Percentiles rank a stretch among this genome's conserved stretches.
Conservation (phyloP, 2,329 filamentous ascomycete species). For the Piedraia hortae region DNA sequence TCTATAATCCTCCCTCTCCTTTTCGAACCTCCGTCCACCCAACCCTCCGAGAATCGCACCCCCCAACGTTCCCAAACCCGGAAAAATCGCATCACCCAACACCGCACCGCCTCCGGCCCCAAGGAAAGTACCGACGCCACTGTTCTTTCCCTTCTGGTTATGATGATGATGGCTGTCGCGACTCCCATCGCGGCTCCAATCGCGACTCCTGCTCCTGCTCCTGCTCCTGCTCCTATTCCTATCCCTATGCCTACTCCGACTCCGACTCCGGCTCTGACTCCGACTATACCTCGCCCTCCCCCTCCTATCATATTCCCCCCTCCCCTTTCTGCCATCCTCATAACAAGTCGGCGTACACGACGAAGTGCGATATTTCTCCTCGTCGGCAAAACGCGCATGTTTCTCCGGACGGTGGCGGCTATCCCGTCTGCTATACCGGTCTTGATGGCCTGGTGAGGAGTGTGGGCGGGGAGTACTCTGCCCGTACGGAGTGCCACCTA, state of each 20-base stretch:
- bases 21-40: conserved; percentile 16
- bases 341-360: no score
- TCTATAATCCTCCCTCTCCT: conserved; percentile 8
- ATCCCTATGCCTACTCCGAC: not conserved
- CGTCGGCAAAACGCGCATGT: no score
- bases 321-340: no score
- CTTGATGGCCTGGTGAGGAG: no score
- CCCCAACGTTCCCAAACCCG: conserved; percentile 15
- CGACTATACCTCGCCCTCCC: no score
- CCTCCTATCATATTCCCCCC: no score
- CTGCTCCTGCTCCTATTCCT: conserved; percentile 3
- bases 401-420: no score
- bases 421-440: no score
- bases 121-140: conserved; percentile 15
- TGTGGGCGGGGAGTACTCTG: no score
- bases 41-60: conserved; percentile 17
- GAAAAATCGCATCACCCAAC: conserved; percentile 19
- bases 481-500: no score
- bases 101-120: conserved; percentile 19
- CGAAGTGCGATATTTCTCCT: no score
- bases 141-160: conserved; percentile 6
- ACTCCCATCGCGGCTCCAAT: no score
- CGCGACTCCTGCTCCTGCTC: conserved; percentile 5
- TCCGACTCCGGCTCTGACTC: conserved; percentile 1
- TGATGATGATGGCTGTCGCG: conserved; percentile 5